Conservation (phyloP, 2,329 filamentous ascomycete genomes). For the Calonectria henricotiae region DNA sequence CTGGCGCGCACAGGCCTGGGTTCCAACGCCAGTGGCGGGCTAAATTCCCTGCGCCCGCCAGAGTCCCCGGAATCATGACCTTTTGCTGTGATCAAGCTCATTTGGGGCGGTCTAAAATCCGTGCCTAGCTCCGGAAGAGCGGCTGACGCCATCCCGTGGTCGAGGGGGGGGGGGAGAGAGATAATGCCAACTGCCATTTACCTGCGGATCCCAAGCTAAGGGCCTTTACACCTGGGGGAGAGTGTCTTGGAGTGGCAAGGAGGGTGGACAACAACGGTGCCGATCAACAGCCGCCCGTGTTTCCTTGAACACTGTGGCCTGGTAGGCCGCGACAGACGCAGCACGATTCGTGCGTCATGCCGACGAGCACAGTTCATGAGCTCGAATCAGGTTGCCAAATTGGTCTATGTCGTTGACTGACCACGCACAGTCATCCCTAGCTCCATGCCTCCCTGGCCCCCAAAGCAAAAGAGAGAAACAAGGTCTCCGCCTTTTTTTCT, state of each 20-base stretch:
- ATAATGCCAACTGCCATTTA: conserved; percentile 3
- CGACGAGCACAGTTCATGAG: background rate
- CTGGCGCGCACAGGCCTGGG: conserved; percentile 17
- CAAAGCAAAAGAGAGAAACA: conserved; percentile 7
- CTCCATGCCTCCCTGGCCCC: conserved; percentile 8
- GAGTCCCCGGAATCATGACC: conserved; percentile 15
- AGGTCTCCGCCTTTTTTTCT: conserved; percentile 21
- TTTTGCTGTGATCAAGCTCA: conserved; percentile 6
- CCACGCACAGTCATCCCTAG: conserved; percentile 11
- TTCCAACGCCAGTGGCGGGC: background rate
- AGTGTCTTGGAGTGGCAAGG: conserved; percentile 12
- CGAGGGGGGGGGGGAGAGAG: background rate
- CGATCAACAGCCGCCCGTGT: conserved; percentile 27
- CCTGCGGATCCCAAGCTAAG: conserved; percentile 4
- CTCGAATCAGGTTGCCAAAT: conserved; percentile 31
- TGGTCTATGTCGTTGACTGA: conserved; percentile 1
- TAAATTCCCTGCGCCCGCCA: conserved; percentile 18
- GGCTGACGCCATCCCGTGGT: conserved; percentile 36
- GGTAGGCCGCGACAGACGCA: conserved; percentile 25
- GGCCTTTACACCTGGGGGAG: background rate
- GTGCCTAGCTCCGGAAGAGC: conserved; percentile 26
- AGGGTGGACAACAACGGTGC: conserved; percentile 9
- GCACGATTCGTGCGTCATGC: conserved; percentile 18
- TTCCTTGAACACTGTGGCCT: conserved; percentile 13
- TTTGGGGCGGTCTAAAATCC: conserved; percentile 29